Base-by-base conservation (phyloP, 345 rosid genomes). In the Hypericum androsaemum region DNA sequence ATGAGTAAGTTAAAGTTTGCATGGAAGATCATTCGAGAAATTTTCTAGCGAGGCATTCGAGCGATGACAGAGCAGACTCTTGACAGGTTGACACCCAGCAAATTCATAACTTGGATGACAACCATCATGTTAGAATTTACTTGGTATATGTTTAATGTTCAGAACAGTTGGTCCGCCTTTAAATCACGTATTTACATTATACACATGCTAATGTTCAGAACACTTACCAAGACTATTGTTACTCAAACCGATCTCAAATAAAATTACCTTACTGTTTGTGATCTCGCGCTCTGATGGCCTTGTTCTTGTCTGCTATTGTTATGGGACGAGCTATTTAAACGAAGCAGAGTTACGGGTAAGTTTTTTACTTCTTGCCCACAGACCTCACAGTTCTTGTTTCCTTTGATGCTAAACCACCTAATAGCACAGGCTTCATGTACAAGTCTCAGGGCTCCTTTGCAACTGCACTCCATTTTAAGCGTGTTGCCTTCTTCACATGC, bases 401-500 rank as follows among this genome's bases (percentile, higher is more conserved):
- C 96, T 57, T 71, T 89, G 41, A 71, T 76, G 59, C 82, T 82
- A 74, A 89, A 89, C 96, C 98, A 90, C 64, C 66, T 82, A 54
- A 87, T 45, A 48, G 98, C 98, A 58, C 98, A 90, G 12, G 74
- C 89, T 66, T 87, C 84, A 32, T 90, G 98, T 36, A 90, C 77
- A 22, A 90, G 96, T 54, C 79, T 77, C 35, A 90, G 96, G 50
- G 64, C 95, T 14, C 98, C 98, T 74, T 82, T 90, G 80, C 98
- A 90, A 55, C 92, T 77, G 77, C 98, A 90, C 68, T 87, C 98
- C 98, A 82, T 82, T 79, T 90, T 90, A 58, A 90, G 80, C 5
- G 92, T 90, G 71, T 84, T 90, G 44, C 75, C 84, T 73, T 87
- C 98, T 53, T 84, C 75, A 41, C 96, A 90, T 45, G 46, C 79